These are phyloP conservation scores for Sisymbrium altissimum DNA, from an alignment of 345 rosid genomes.

Conservation along the genomic window DNA sequence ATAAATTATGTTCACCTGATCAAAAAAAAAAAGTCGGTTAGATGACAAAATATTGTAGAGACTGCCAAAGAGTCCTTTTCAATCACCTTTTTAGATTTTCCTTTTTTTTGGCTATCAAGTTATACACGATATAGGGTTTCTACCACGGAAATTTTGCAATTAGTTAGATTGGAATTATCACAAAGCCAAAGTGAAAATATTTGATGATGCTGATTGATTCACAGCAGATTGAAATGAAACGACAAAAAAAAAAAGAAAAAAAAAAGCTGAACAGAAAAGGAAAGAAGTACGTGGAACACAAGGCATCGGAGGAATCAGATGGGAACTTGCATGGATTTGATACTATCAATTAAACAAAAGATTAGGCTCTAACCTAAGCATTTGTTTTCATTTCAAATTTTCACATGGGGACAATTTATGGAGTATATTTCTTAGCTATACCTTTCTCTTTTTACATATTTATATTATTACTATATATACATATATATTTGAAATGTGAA, in stretches of 20 bases:
- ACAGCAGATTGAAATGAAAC: neutral
- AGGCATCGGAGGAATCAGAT: conserved; percentile 6
- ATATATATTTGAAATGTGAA: neutral
- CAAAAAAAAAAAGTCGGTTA: neutral
- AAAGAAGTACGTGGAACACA: conserved; percentile 32
- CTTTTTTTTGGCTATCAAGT: conserved; percentile 8
- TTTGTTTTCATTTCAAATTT: conserved; percentile 16
- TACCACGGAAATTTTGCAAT: conserved; percentile 14
- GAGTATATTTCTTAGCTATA: neutral
- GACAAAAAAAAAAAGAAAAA: neutral
- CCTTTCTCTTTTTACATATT: neutral
- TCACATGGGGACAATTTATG: conserved; percentile 25
- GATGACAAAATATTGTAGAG: neutral
- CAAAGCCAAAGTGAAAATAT: conserved; percentile 7
- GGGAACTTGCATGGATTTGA: conserved; percentile 32
- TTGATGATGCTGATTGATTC: conserved; percentile 18
- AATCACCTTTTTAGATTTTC: neutral
- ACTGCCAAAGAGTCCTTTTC: conserved; percentile 22
- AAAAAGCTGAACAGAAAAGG: conserved; percentile 5
- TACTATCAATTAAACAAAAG: conserved; percentile 26
- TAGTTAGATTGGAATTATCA: conserved; percentile 4
- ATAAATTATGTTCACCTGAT: neutral
- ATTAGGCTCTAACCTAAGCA: conserved; percentile 35
- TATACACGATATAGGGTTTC: conserved; percentile 24
- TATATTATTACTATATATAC: neutral